phyloP scores from a whole-genome alignment of 2,329 filamentous ascomycete species.

The Aspergillus latus region DNA sequence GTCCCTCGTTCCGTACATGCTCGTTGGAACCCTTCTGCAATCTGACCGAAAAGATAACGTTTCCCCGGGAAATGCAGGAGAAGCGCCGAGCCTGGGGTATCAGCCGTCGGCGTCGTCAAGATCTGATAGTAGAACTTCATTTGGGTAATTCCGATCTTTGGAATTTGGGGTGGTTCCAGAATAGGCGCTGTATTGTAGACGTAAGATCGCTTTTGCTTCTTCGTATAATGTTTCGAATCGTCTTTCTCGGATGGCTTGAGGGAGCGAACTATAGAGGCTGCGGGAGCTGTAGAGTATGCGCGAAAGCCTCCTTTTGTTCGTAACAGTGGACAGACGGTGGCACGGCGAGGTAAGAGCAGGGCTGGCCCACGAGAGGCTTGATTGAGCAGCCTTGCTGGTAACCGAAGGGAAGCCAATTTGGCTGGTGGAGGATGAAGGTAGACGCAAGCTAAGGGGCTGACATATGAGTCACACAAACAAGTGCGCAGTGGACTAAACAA shows the following conservation, averaged over 20 bases:
- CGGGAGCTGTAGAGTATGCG: neutral
- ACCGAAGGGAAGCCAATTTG: slow-evolving; percentile 40
- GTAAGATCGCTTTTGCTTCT: neutral
- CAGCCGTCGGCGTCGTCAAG: slow-evolving; percentile 77
- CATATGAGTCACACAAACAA: slow-evolving; percentile 3
- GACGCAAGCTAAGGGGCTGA: neutral
- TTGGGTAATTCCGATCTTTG: slow-evolving; percentile 19
- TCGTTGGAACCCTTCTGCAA: slow-evolving; percentile 82
- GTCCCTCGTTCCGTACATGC: slow-evolving; percentile 68
- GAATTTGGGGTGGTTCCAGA: neutral
- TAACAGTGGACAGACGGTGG: slow-evolving; percentile 4
- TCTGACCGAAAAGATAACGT: slow-evolving; percentile 80
- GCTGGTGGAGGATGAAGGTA: slow-evolving; percentile 14
- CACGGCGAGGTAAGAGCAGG: slow-evolving; percentile 7
- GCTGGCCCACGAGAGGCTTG: slow-evolving; percentile 28
- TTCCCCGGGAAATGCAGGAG: slow-evolving; percentile 77
- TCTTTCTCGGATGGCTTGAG: neutral
- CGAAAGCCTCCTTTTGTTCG: neutral
- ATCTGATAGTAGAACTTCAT: slow-evolving; percentile 79
- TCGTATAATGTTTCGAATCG: neutral
- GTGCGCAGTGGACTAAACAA: neutral
- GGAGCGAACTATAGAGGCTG: neutral
- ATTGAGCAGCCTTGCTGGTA: slow-evolving; percentile 31
- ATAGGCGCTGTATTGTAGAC: neutral
- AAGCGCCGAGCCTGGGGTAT: slow-evolving; percentile 78